Evolutionary conservation across 1,284 basidiomycete genomes (phyloP), one percentile per base, ranked within the genome.

Genomic region (Moesziomyces sp.): DNA sequence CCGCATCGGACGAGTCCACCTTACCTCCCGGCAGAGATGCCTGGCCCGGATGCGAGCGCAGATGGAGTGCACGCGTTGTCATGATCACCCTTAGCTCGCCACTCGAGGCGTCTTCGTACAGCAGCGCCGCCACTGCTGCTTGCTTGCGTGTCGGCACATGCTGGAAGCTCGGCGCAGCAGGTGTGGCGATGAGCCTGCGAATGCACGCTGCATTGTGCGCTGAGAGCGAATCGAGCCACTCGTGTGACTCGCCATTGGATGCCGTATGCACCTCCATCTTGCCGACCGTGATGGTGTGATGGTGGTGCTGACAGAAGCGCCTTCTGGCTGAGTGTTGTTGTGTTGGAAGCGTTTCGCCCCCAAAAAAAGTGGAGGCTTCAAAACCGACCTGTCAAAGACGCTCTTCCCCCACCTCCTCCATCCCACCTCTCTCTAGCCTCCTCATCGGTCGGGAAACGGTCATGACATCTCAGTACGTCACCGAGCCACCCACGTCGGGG

Each of bases 401-500:
- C 28, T 28, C 23, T 46, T 33, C 23, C 21, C 16, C 30, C 13
- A 30, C 14, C 23, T 21, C 35, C 24, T 45, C 52, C 45, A 30
- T 28, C 24, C n/a, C 46, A 24, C 23, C 1, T 23, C 30, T 33
- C 30, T 33, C 30, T 21, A 21, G 21, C 21, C 21, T 21, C 21
- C 21, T 21, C 21, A 21, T 21, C 21, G 21, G 21, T 21, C 28
- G 28, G 35, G 38, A 21, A 21, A 21, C 24, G 44, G 28, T 1
- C 24, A 72, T 72, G 69, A 60, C 59, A 28, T 72, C 69, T 7
- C 73, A 78, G 43, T 82, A 81, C 60, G 65, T 80, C 21, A 79
- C 79, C 1, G 80, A 83, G 51, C 81, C 81, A n/a, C 78, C 93
- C 21, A 93, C 93, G 0, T 88, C 90, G 59, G 94, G 93, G 65